Conservation (phyloP, 768 basidiomycete species). For the Scleroderma bovista region DNA sequence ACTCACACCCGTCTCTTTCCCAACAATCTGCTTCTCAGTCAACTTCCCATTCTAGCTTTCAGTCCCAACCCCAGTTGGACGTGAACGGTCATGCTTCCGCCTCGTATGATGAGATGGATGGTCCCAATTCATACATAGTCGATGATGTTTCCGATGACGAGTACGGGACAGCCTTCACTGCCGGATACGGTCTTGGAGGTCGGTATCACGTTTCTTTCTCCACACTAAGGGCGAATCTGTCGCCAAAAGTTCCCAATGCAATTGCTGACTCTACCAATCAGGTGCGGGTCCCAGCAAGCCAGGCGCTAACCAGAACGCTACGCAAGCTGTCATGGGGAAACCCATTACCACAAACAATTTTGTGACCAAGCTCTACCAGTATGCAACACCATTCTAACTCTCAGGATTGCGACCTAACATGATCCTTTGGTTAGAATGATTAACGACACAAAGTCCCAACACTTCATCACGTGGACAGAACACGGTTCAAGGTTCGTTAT, state of each 20-base stretch:
- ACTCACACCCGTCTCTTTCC: constrained; percentile 9
- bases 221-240: too few species aligned
- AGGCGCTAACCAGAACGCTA: constrained; percentile 20
- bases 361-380: constrained; percentile 86
- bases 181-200: too few species aligned
- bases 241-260: background rate
- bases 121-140: constrained; percentile 30
- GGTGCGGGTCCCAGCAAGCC: constrained; percentile 5
- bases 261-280: background rate
- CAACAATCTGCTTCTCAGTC: constrained; percentile 19
- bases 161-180: constrained; percentile 10
- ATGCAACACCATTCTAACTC: constrained; percentile 18
- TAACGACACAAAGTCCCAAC: constrained; percentile 71
- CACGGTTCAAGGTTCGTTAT: constrained; percentile 56
- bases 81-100: constrained; percentile 20
- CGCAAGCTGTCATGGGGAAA: constrained; percentile 60
- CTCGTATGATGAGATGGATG: constrained; percentile 58
- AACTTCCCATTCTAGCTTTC: constrained; percentile 17
- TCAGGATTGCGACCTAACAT: background rate
- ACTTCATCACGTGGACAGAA: constrained; percentile 81
- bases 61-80: constrained; percentile 21
- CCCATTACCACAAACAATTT: constrained; percentile 73
- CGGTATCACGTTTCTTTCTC: too few species aligned
- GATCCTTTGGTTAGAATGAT: constrained; percentile 59
- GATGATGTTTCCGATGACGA: constrained; percentile 27